Evolutionary conservation across 169 alveolate genomes (phyloP), one percentile per base, ranked within the genome.

Genomic region (Plasmodium reichenowi): DNA sequence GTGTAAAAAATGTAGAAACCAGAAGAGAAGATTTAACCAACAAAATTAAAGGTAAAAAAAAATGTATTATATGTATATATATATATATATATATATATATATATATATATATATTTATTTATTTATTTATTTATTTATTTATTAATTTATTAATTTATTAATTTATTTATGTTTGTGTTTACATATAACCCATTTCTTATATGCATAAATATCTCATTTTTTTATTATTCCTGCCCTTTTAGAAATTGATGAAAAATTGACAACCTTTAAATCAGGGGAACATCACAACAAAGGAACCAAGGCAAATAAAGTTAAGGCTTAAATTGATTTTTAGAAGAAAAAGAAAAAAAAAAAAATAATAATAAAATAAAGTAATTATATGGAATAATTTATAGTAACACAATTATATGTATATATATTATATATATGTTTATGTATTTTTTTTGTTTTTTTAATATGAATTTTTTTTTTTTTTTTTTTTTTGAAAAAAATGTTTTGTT

Each of bases 1-100:
- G 90, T 68, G 94, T 92, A 20, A 89, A 93, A 78, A 92, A 94
- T 56, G 93, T 94, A 26, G 96, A 94, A 24, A 88, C 62, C 48
- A 87, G 91, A 91, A 43, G 93, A 50, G 88, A 92, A 2, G 93
- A 88, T 63, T 74, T 88, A 76, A 83, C 85, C 26, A 72, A 20
- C 43, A 94, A 92, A 59, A 78, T 94, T 32, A 83, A 83, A 48
- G 91, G 91, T 83, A 68, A 52, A 20, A 20, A 20, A 20, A 68
- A 38, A 4, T 6, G 5, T 1, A 6, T 1, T 71, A 45, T 52
- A 17, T 72, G 50, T 24, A 15, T 32, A 32, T n/a, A 72, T 52
- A 29, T 50, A 72, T 72, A 15, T 22, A 0, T 72, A 13, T 74
- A 22, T 56, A 59, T 26, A 74, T 56, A 15, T 59, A 3, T 73